Percentiles rank a stretch among this genome's conserved stretches.
Conservation (phyloP, 2,329 filamentous ascomycete species). For the Talaromyces piceae region DNA sequence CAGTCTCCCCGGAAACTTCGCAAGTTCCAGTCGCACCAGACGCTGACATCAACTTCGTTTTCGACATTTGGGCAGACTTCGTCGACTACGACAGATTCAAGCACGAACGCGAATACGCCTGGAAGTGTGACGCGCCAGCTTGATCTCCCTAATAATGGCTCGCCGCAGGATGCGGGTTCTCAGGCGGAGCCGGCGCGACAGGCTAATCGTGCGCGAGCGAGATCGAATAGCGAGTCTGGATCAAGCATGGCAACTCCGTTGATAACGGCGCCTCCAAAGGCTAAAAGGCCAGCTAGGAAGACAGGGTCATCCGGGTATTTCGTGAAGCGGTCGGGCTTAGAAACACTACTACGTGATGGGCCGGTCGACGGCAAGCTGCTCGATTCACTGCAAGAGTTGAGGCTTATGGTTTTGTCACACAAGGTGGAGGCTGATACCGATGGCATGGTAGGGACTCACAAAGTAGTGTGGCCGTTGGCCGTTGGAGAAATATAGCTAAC, state of each 20-base stretch:
- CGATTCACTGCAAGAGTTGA: constrained; percentile 39
- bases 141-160: background rate
- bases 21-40: constrained; percentile 67
- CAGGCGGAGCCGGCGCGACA: constrained; percentile 2
- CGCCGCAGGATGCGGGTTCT: background rate
- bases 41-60: constrained; percentile 51
- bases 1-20: constrained; percentile 61
- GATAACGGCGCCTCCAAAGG: constrained; percentile 47
- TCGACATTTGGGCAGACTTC: constrained; percentile 37
- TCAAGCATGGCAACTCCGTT: constrained; percentile 5
- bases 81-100: constrained; percentile 12
- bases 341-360: constrained; percentile 71
- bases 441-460: constrained; percentile 40
- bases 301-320: constrained; percentile 33
- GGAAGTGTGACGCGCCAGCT: background rate
- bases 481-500: background rate
- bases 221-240: constrained; percentile 55
- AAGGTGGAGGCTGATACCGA: constrained; percentile 45
- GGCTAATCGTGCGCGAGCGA: constrained; percentile 42
- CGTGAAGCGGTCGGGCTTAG: constrained; percentile 49
- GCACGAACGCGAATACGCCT: no score
- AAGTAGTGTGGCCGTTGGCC: background rate
- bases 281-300: constrained; percentile 35
- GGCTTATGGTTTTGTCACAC: constrained; percentile 43
- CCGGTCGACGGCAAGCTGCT: constrained; percentile 60